Conservation (phyloP, 2,329 filamentous ascomycete species). For the Nemania abortiva region DNA sequence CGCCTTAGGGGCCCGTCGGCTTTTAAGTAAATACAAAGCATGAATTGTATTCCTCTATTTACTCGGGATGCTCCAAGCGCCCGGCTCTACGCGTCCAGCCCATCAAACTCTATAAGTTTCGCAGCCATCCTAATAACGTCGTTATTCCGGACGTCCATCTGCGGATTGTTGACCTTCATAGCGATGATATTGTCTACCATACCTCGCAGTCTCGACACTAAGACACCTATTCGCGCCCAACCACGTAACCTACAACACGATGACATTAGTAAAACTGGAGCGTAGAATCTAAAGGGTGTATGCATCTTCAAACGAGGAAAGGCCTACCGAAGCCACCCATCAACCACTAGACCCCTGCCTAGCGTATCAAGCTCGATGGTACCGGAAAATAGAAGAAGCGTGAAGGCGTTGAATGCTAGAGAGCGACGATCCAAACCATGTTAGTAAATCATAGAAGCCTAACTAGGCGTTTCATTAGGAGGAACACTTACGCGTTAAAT, state of each 20-base stretch:
- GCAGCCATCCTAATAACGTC: conserved; percentile 83
- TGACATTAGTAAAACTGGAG: not conserved
- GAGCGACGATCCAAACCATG: conserved; percentile 15
- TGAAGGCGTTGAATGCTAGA: conserved; percentile 87
- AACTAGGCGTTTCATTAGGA: not conserved
- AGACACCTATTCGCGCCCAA: conserved; percentile 93
- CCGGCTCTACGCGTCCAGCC: conserved; percentile 73
- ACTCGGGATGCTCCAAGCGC: not conserved
- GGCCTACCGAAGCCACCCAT: conserved; percentile 80
- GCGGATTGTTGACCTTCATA: conserved; percentile 81
- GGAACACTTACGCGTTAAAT: conserved; percentile 80
- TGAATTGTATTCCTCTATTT: not conserved
- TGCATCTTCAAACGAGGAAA: not conserved
- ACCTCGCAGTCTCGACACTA: conserved; percentile 83
- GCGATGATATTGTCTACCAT: conserved; percentile 90
- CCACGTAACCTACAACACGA: conserved; percentile 69
- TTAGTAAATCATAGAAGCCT: conserved; percentile 13
- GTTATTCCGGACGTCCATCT: conserved; percentile 66
- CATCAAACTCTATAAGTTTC: conserved; percentile 88
- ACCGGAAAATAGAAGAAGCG: conserved; percentile 88
- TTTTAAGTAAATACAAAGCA: not conserved
- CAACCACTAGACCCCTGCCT: conserved; percentile 87
- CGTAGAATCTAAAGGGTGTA: not conserved
- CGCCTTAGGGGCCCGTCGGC: no score
- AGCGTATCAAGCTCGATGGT: conserved; percentile 87